phyloP scores from a whole-genome alignment of 371 early-diverging fungal species.

The Gilbertella persicaria region DNA sequence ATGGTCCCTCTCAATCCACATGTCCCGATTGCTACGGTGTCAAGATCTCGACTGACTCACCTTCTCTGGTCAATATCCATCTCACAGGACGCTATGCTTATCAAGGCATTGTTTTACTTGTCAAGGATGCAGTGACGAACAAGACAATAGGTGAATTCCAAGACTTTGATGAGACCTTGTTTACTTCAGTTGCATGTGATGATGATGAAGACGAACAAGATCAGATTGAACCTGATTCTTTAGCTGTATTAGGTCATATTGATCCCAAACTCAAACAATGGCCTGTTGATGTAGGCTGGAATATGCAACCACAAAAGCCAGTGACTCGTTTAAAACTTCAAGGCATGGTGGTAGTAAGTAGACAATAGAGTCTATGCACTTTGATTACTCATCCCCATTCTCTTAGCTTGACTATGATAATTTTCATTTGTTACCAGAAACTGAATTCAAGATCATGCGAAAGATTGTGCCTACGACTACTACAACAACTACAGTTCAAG shows the following conservation, averaged over 20 bases:
- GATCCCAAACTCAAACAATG: constrained; percentile 40
- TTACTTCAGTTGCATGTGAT: constrained; percentile 46
- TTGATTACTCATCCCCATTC: background rate
- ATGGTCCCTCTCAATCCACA: constrained; percentile 46
- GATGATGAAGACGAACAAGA: constrained; percentile 39
- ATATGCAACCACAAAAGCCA: constrained; percentile 16
- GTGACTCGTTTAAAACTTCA: constrained; percentile 27
- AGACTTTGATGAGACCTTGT: constrained; percentile 29
- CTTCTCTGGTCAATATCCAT: constrained; percentile 23
- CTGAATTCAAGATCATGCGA: constrained; percentile 30
- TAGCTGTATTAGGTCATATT: constrained; percentile 42
- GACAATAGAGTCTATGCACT: background rate
- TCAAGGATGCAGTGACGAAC: constrained; percentile 36
- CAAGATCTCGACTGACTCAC: constrained; percentile 13
- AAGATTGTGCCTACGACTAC: constrained; percentile 5
- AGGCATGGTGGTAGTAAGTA: constrained; percentile 54
- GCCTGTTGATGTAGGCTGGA: constrained; percentile 45
- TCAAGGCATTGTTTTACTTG: constrained; percentile 44
- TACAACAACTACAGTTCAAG: constrained; percentile 1
- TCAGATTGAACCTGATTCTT: constrained; percentile 19
- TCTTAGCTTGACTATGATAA: constrained; percentile 51
- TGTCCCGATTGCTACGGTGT: constrained; percentile 45
- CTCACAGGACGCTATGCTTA: constrained; percentile 33
- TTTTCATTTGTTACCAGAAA: constrained; percentile 44
- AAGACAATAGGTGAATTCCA: constrained; percentile 44